Base-by-base conservation (phyloP, 768 basidiomycete species). In the Coprinopsis marcescibilis region DNA sequence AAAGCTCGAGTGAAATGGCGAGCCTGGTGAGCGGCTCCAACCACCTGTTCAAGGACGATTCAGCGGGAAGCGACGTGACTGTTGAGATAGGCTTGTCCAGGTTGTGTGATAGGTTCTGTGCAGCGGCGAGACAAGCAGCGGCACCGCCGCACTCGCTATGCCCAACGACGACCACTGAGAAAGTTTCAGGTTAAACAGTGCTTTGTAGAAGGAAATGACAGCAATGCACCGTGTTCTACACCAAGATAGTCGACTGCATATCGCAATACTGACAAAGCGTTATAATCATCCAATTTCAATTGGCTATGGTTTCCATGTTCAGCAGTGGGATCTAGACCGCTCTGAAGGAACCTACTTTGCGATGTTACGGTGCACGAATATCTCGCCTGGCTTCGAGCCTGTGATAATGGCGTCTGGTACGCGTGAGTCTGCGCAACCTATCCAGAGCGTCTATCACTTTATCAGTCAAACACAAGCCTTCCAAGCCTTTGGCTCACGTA, bases 71-170 rank as follows among this genome's bases (percentile, higher is more conserved):
- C 19, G 60, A 57, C 23, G 65, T 56, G 19, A 70, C 55, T 1
- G 71, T 69, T 34, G 63, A 55, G 25, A 65, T 61, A 19, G 61
- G 58, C 24, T 54, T 63, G 21, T 60, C 61, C 41, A 59, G 46
- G 21, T 57, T 44, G 41, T 70, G 54, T 5, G 53, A 45, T 13
- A 65, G 57, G n/a, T 61, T 64, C 46, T 67, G 62, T 26, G 67
- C 71, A 34, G 78, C 75, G 0, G 60, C 55, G 32, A 78, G 64
- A 40, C 79, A 79, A 3, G 83, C 80, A 0, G 66, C 61, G 2
- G 78, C 85, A 43, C 91, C 91, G 45, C 89, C 91, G 60, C 91
- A 95, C 46, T 79, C 70, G 10, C 83, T 81, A 60, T 95, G 91
- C 14, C 91, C 91, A 20, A 84, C 86, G 55, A 94, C 68, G 51